Evolutionary conservation across 768 basidiomycete genomes (phyloP).

Genomic region (Scleroderma citrinum): DNA sequence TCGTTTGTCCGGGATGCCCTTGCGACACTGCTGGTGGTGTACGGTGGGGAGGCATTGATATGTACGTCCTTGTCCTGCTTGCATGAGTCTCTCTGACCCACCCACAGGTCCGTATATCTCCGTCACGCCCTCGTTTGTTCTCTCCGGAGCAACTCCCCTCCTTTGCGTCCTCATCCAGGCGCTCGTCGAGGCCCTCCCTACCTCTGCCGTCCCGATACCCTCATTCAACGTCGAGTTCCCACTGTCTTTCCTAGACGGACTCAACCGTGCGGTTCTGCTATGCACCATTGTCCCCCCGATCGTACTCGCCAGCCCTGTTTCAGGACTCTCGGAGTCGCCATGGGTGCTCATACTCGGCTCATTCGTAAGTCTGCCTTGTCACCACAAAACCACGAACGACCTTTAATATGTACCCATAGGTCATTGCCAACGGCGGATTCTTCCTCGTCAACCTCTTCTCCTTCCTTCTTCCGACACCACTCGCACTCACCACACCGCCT

Average conservation of each 20-base stretch:
- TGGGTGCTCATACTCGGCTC: constrained; percentile 74
- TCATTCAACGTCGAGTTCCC: constrained; percentile 61
- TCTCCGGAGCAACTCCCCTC: constrained; percentile 59
- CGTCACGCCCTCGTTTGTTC: constrained; percentile 70
- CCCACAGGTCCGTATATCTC: constrained; percentile 55
- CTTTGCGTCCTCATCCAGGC: constrained; percentile 60
- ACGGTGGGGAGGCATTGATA: constrained; percentile 69
- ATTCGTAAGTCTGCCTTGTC: constrained; percentile 40
- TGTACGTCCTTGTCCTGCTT: constrained; percentile 36
- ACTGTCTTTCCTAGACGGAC: constrained; percentile 67
- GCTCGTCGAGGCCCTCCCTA: constrained; percentile 55
- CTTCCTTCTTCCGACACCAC: constrained; percentile 65
- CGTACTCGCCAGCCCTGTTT: constrained; percentile 47
- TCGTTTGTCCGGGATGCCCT: constrained; percentile 55
- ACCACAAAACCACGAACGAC: neutral
- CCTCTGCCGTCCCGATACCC: constrained; percentile 37
- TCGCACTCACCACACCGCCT: constrained; percentile 66
- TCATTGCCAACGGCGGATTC: constrained; percentile 75
- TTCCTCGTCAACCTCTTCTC: constrained; percentile 72
- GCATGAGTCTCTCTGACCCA: constrained; percentile 4
- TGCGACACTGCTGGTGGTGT: constrained; percentile 63
- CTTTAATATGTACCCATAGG: too few species aligned
- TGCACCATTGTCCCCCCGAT: constrained; percentile 72
- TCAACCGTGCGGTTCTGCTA: constrained; percentile 72
- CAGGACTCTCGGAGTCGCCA: constrained; percentile 56